Conservation (phyloP, 805 yeast genomes). For the Yarrowia porcina region DNA sequence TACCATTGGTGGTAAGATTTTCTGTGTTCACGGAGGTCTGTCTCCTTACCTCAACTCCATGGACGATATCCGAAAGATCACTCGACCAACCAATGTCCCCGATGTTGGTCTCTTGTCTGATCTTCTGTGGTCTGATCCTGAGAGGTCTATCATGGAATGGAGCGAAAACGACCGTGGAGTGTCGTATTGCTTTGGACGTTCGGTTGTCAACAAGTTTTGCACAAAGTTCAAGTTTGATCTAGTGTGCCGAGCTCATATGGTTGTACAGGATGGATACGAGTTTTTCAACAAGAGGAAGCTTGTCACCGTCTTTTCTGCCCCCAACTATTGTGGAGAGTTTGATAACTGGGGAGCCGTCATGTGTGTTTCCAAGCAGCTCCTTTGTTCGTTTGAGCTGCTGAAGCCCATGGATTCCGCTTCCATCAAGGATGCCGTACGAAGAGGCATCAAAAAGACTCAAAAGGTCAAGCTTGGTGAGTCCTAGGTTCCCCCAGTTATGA, state of each 20-base stretch:
- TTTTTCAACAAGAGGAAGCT: slow-evolving; percentile 64
- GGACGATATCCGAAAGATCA: slow-evolving; percentile 67
- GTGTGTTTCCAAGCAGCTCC: slow-evolving; percentile 84
- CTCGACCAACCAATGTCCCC: slow-evolving; percentile 76
- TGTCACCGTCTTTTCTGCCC: slow-evolving; percentile 67
- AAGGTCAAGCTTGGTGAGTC: slow-evolving; percentile 24
- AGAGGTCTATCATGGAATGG: slow-evolving; percentile 71
- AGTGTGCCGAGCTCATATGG: slow-evolving; percentile 80
- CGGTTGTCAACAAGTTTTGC: slow-evolving; percentile 67
- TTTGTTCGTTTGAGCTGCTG: slow-evolving; percentile 83
- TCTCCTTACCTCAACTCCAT: slow-evolving; percentile 66
- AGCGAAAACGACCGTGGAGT: slow-evolving; percentile 79
- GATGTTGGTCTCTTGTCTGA: slow-evolving; percentile 70
- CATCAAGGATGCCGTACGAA: slow-evolving; percentile 13
- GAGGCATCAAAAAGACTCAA: slow-evolving; percentile 24
- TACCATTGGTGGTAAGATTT: slow-evolving; percentile 84
- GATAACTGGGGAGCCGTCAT: slow-evolving; percentile 95
- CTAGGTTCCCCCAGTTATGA: not conserved
- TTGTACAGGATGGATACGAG: slow-evolving; percentile 71
- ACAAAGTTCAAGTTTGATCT: slow-evolving; percentile 69
- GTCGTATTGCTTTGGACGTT: slow-evolving; percentile 66
- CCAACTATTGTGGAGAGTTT: slow-evolving; percentile 69
- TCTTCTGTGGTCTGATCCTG: slow-evolving; percentile 76
- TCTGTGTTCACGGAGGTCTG: slow-evolving; percentile 79
- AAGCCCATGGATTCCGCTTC: slow-evolving; percentile 53